Evolutionary conservation across 495 filamentous ascomycete species (phyloP), one percentile per base, ranked within the genome.

Genomic region (Penicillium cosmopolitanum): DNA sequence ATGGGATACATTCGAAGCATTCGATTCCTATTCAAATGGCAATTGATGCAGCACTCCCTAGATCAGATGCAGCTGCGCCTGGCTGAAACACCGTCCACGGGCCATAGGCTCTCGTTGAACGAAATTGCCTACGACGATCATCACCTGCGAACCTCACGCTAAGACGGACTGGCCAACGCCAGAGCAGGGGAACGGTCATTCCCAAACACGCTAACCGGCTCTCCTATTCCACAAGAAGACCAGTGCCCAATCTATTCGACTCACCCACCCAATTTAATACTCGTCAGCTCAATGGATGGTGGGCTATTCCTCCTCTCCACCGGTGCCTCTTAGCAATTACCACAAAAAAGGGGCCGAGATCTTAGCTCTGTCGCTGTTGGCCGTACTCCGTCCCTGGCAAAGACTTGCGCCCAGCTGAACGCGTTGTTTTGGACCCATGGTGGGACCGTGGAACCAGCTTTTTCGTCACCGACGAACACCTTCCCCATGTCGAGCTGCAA

Each of bases 41-140:
- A 38, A 31, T 31, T 31, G 28, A 31, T 31, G 28, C 28, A 31
- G 28, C 28, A 31, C 28, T 31, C 34, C 50, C 50, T 19, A 63
- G 52, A 46, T 54, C 58, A 58, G 52, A 60, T 68, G 58, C 50
- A 64, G 42, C 55, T 9, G 44, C 42, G 40, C 12, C 12, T 60
- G 28, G 35, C 55, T 71, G 64, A 70, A 74, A 74, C 71, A 72
- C 67, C 55, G 48, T 64, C 62, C 66, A 67, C 56, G 51, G 63
- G 66, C 70, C 69, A 69, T 36, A 52, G 51, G 64, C 65, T 73
- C 61, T 60, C 38, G 50, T 56, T 44, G 44, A 57, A 62, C 19
- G 68, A 71, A 67, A 75, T 75, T 70, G 50, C 55, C 46, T 57
- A 40, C 53, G 67, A 59, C 69, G 73, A 76, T 74, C 73, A 63